phyloP scores from a whole-genome alignment of 2,329 filamentous ascomycete species.

The Stagonosporopsis rhizophila region DNA sequence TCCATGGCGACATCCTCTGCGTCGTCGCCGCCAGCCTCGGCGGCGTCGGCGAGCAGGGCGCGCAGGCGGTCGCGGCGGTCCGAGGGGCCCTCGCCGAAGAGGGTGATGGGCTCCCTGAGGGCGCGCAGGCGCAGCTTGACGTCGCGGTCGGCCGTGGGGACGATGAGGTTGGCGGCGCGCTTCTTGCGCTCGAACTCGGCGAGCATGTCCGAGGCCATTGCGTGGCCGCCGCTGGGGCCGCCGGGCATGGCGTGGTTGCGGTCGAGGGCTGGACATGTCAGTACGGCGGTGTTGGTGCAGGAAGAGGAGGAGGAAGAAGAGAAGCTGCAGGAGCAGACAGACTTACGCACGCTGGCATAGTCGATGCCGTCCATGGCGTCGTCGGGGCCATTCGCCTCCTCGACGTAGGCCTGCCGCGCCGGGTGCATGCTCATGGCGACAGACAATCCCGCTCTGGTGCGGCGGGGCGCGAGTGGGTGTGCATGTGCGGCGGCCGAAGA shows the following conservation, averaged over 20 bases:
- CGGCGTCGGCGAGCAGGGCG: conserved; percentile 76
- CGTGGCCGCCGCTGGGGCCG: conserved; percentile 72
- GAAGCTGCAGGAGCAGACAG: too few species aligned
- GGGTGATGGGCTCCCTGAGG: conserved; percentile 89
- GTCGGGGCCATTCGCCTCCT: conserved; percentile 74
- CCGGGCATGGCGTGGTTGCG: conserved; percentile 83
- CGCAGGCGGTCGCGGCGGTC: conserved; percentile 88
- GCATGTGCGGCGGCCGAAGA: too few species aligned
- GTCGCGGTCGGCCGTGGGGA: conserved; percentile 90
- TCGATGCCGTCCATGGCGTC: conserved; percentile 65
- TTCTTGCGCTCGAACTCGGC: conserved; percentile 92
- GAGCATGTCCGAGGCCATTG: conserved; percentile 84
- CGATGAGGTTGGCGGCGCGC: conserved; percentile 84
- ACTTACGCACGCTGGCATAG: conserved; percentile 69
- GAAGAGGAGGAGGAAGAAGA: too few species aligned
- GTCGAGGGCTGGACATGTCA: conserved; percentile 63
- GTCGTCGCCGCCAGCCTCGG: conserved; percentile 67
- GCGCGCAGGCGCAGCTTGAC: conserved; percentile 78
- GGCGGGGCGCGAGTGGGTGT: conserved; percentile 16
- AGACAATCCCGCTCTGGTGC: conserved; percentile 16
- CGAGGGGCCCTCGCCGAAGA: conserved; percentile 88
- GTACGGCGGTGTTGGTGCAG: not conserved
- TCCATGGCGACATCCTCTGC: conserved; percentile 59
- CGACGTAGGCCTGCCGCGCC: conserved; percentile 89
- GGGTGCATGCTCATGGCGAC: conserved; percentile 73